These are phyloP conservation scores for Claviceps sp. DNA, from an alignment of 2,329 filamentous ascomycete genomes.

Conservation along the genomic window DNA sequence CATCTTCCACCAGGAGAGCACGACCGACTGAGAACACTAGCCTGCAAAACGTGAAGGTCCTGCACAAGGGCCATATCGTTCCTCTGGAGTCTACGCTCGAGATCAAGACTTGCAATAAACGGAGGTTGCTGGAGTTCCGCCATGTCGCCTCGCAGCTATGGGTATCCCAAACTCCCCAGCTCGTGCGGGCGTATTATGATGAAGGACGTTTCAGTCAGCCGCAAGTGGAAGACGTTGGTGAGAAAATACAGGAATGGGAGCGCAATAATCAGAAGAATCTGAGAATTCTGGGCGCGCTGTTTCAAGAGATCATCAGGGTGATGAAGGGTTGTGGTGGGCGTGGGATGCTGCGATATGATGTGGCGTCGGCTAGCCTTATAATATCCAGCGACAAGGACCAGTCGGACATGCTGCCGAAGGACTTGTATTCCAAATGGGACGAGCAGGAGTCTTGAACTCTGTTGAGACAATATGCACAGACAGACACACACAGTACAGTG, in stretches of 20 bases:
- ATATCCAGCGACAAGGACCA: neutral
- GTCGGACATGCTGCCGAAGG: neutral
- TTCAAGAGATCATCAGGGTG: constrained; percentile 10
- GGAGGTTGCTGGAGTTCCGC: constrained; percentile 18
- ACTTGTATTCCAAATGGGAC: constrained; percentile 4
- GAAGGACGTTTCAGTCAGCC: constrained; percentile 20
- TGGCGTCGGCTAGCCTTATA: neutral
- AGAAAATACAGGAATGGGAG: constrained; percentile 23
- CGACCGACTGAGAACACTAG: neutral
- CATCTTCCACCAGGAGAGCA: constrained; percentile 7
- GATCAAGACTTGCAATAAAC: constrained; percentile 28
- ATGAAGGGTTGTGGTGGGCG: neutral
- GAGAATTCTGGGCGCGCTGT: constrained; percentile 17
- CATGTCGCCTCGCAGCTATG: constrained; percentile 29
- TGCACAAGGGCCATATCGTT: constrained; percentile 17
- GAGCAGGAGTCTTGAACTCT: neutral
- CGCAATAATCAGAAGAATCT: constrained; percentile 17
- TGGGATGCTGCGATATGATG: neutral
- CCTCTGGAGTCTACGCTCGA: constrained; percentile 25
- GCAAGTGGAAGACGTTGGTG: constrained; percentile 18
- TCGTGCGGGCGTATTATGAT: constrained; percentile 30
- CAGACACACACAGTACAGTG: no score
- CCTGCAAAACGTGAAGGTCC: constrained; percentile 17
- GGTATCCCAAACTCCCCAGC: constrained; percentile 31
- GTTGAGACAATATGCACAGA: no score